These are phyloP conservation scores for Xylariales sp. DNA, from an alignment of 2,329 filamentous ascomycete species.

Conservation along the genomic window DNA sequence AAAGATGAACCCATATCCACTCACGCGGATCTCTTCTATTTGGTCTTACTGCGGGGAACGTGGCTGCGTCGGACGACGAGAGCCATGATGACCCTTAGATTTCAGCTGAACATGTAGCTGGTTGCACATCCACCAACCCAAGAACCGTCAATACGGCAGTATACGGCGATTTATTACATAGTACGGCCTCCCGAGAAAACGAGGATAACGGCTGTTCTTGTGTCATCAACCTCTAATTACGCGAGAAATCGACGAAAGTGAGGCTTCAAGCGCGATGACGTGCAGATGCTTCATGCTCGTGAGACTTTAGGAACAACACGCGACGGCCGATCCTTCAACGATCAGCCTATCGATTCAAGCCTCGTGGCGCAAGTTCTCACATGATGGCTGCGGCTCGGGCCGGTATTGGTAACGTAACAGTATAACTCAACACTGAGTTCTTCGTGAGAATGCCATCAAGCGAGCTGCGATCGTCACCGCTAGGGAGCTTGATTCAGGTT, in stretches of 20 bases:
- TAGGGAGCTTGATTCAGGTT: constrained; percentile 1
- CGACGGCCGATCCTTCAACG: constrained; percentile 21
- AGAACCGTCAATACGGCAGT: not conserved
- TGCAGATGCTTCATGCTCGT: constrained; percentile 36
- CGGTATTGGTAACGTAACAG: constrained; percentile 15
- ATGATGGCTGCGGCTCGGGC: constrained; percentile 15
- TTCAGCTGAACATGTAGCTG: constrained; percentile 17
- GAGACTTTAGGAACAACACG: constrained; percentile 34
- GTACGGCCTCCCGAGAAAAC: not conserved
- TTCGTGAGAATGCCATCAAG: not conserved
- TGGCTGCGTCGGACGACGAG: not conserved
- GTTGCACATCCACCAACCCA: not conserved
- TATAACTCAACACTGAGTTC: constrained; percentile 22
- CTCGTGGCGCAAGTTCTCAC: constrained; percentile 35
- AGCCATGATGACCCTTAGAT: constrained; percentile 12
- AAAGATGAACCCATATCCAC: constrained; percentile 2
- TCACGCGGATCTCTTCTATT: constrained; percentile 12
- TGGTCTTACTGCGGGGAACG: constrained; percentile 17
- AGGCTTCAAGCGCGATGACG: constrained; percentile 33
- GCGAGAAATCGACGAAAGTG: constrained; percentile 12
- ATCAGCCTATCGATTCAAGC: constrained; percentile 30
- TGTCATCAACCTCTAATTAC: constrained; percentile 12
- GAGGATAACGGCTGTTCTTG: not conserved
- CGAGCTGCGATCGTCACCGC: constrained; percentile 1
- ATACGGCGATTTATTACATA: not conserved